Conservation (phyloP, 768 basidiomycete species). For the Suillus subalutaceus region DNA sequence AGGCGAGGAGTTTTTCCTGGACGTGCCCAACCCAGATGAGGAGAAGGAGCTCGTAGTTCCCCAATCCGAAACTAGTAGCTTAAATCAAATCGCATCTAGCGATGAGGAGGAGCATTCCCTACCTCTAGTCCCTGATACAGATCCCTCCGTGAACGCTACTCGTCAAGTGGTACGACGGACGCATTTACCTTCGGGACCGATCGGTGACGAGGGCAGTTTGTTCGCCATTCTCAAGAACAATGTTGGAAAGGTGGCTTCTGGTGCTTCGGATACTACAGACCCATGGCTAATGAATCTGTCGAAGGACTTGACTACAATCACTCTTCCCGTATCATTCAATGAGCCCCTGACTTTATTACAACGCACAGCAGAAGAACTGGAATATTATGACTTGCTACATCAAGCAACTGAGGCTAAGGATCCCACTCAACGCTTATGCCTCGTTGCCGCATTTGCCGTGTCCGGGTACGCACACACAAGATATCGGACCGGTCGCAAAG, state of each 20-base stretch:
- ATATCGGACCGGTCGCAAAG: slow-evolving; percentile 81
- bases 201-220: slow-evolving; percentile 79
- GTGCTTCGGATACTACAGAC: slow-evolving; percentile 6
- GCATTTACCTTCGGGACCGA: slow-evolving; percentile 58
- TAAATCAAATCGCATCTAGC: slow-evolving; percentile 46
- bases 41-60: slow-evolving; percentile 41
- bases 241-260: slow-evolving; percentile 70
- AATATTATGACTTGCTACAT: slow-evolving; percentile 72
- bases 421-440: slow-evolving; percentile 68
- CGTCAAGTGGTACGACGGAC: slow-evolving; percentile 51
- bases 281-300: slow-evolving; percentile 2
- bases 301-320: slow-evolving; percentile 80
- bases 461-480: slow-evolving; percentile 83
- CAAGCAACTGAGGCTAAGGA: slow-evolving; percentile 62
- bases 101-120: slow-evolving; percentile 42
- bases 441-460: slow-evolving; percentile 83
- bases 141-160: slow-evolving; percentile 13
- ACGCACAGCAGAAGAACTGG: slow-evolving; percentile 80
- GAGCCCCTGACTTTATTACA: slow-evolving; percentile 86
- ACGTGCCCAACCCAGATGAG: slow-evolving; percentile 44
- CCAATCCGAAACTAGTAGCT: slow-evolving; percentile 44
- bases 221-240: slow-evolving; percentile 86
- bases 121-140: slow-evolving; percentile 9
- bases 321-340: slow-evolving; percentile 89
- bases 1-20: slow-evolving; percentile 64